Evolutionary conservation across 2,329 filamentous ascomycete species (phyloP), one percentile per base, ranked within the genome.

Genomic region (Penicillium sp.): DNA sequence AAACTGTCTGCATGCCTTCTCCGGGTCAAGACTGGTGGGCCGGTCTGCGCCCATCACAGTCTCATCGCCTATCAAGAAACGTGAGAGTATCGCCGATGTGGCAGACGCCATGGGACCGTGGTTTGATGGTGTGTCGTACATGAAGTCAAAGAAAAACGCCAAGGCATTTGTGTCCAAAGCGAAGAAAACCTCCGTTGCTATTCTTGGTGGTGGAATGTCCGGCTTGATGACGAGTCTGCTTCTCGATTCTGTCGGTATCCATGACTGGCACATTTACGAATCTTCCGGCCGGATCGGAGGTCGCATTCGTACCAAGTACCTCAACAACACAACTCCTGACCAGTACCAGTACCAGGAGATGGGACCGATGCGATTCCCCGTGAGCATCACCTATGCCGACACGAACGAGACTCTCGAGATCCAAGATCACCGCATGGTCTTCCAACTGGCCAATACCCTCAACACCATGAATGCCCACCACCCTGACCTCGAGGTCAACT

Each of bases 241-340:
- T 12, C 70, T 76, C 2, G 68, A 73, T 19, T 73, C 71, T 6
- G 71, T 74, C 2, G 72, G 74, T 0, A 65, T 77, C 12, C 68
- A 70, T 12, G 70, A 75, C 42, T 73, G 73, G 73, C 70, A 74
- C 38, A 72, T 77, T 0, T 58, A 72, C 3, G 74, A 77, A 54
- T 72, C 74, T 0, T 69, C 69, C 0, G 58, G 69, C 2, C 63
- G 72, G 3, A 49, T 75, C 1, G 74, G 74, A 0, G 74, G 74
- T 1, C 69, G 74, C 3, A 70, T 77, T 25, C 69, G 68, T 39
- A 76, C 74, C 1, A 61, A 64, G 2, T 76, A 74, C 44, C 61
- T 77, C 3, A 74, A 73, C 50, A 63, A 67, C 35, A 70, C 70
- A 28, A 18, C 49, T 35, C 60, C 70, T 13, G 64, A 67, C 8